Percentiles rank a stretch among this genome's conserved stretches.
Conservation (phyloP, 2,329 filamentous ascomycete species). For the Stagonosporopsis vannaccii region DNA sequence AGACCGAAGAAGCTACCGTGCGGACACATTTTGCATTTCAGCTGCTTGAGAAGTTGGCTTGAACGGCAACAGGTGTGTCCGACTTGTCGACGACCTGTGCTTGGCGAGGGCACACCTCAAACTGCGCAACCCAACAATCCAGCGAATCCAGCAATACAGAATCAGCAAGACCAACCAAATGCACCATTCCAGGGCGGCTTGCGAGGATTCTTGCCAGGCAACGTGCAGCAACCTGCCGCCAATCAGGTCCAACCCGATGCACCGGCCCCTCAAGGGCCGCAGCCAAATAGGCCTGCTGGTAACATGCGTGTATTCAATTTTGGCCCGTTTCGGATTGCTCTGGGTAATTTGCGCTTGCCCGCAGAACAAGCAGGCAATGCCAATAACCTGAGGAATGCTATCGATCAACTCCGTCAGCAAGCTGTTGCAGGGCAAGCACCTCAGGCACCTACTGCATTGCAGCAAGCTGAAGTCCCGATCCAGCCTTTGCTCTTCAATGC, state of each 20-base stretch:
- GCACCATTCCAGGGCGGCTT: slow-evolving; percentile 25
- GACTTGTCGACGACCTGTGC: slow-evolving; percentile 85
- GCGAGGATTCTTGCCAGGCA: slow-evolving; percentile 29
- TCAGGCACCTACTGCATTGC: slow-evolving; percentile 29
- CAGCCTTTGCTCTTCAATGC: slow-evolving; percentile 15
- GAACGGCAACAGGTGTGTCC: slow-evolving; percentile 97
- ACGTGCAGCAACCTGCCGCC: slow-evolving; percentile 27
- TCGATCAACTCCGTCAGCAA: slow-evolving; percentile 36
- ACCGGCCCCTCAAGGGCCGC: slow-evolving; percentile 26
- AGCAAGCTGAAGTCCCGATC: slow-evolving; percentile 21
- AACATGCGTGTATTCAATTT: slow-evolving; percentile 49
- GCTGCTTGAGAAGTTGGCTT: slow-evolving; percentile 95
- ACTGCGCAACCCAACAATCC: slow-evolving; percentile 38
- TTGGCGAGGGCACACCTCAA: slow-evolving; percentile 51
- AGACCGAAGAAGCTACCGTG: slow-evolving; percentile 96
- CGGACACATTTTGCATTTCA: slow-evolving; percentile 92
- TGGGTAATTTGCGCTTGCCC: slow-evolving; percentile 45
- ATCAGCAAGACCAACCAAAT: slow-evolving; percentile 27
- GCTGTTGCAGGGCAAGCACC: slow-evolving; percentile 32
- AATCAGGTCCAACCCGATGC: slow-evolving; percentile 35
- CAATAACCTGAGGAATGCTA: slow-evolving; percentile 32
- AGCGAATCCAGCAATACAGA: slow-evolving; percentile 33
- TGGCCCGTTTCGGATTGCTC: slow-evolving; percentile 44
- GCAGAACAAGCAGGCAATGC: slow-evolving; percentile 35
- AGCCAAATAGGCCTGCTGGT: slow-evolving; percentile 33